Evolutionary conservation across 2,329 filamentous ascomycete species (phyloP).

Genomic region (Pochonia chlamydosporia): DNA sequence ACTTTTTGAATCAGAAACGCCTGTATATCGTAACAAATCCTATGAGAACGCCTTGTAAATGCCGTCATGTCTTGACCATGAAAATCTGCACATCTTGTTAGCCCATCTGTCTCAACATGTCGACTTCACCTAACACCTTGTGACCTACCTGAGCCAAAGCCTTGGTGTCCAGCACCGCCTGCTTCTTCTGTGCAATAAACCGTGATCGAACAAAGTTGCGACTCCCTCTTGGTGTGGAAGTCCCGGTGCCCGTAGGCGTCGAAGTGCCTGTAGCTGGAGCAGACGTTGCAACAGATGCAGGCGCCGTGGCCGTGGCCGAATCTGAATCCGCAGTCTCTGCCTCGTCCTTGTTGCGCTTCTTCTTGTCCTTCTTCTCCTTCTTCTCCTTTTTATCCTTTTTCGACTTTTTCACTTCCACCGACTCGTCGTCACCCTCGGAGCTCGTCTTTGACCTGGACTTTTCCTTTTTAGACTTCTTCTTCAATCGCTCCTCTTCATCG

Average conservation of each 20-base stretch:
- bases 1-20: neutral
- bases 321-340: slow-evolving; percentile 17
- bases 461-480: slow-evolving; percentile 30
- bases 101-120: neutral
- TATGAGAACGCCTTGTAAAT: neutral
- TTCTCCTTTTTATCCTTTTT: slow-evolving; percentile 35
- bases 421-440: slow-evolving; percentile 14
- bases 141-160: slow-evolving; percentile 74
- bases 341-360: slow-evolving; percentile 45
- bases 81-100: slow-evolving; percentile 48
- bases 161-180: slow-evolving; percentile 73
- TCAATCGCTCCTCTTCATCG: slow-evolving; percentile 26
- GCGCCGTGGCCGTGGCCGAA: slow-evolving; percentile 7
- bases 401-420: slow-evolving; percentile 26
- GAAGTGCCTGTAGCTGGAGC: slow-evolving; percentile 28
- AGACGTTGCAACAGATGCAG: slow-evolving; percentile 16
- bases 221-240: slow-evolving; percentile 42
- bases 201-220: slow-evolving; percentile 72
- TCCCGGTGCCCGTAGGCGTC: slow-evolving; percentile 34
- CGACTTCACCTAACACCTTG: neutral
- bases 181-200: slow-evolving; percentile 83
- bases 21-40: neutral
- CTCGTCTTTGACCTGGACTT: slow-evolving; percentile 14
- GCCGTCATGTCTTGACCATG: slow-evolving; percentile 51
- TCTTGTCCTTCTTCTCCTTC: slow-evolving; percentile 40